These are phyloP conservation scores for Venturia nashicola DNA, from an alignment of 2,329 filamentous ascomycete genomes.

Conservation along the genomic window DNA sequence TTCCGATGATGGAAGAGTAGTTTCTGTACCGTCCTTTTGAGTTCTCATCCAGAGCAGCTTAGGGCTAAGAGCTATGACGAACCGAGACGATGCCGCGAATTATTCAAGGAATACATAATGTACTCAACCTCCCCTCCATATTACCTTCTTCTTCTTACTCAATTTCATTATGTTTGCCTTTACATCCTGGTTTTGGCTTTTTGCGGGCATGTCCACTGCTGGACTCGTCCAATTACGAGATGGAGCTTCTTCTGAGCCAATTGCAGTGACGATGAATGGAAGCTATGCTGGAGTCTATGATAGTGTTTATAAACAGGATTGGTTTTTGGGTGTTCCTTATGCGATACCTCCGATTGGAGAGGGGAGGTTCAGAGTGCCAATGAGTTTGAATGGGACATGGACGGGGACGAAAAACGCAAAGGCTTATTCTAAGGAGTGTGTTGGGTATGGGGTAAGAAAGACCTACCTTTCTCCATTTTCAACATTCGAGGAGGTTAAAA, in stretches of 20 bases:
- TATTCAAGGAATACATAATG: neutral
- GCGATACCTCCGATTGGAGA: slow-evolving; percentile 41
- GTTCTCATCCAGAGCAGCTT: neutral
- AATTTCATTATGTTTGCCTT: neutral
- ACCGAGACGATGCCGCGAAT: neutral
- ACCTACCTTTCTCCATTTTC: slow-evolving; percentile 29
- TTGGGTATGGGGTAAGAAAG: slow-evolving; percentile 21
- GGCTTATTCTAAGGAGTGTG: slow-evolving; percentile 23
- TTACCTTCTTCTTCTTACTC: neutral
- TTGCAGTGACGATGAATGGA: slow-evolving; percentile 28
- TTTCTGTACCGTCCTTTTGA: neutral
- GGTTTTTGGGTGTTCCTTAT: slow-evolving; percentile 42
- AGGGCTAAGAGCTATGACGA: neutral
- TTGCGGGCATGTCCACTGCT: neutral
- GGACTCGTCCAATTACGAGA: neutral
- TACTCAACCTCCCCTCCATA: neutral
- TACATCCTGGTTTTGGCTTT: neutral
- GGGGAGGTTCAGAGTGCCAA: slow-evolving; percentile 41
- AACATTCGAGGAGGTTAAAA: neutral
- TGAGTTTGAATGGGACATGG: slow-evolving; percentile 34
- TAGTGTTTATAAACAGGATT: slow-evolving; percentile 30
- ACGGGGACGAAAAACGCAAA: slow-evolving; percentile 26
- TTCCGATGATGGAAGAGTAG: neutral
- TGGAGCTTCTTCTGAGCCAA: neutral
- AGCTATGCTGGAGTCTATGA: slow-evolving; percentile 27